These are phyloP conservation scores for Aspergillus unguis DNA, from an alignment of 2,329 filamentous ascomycete genomes.

Conservation along the genomic window DNA sequence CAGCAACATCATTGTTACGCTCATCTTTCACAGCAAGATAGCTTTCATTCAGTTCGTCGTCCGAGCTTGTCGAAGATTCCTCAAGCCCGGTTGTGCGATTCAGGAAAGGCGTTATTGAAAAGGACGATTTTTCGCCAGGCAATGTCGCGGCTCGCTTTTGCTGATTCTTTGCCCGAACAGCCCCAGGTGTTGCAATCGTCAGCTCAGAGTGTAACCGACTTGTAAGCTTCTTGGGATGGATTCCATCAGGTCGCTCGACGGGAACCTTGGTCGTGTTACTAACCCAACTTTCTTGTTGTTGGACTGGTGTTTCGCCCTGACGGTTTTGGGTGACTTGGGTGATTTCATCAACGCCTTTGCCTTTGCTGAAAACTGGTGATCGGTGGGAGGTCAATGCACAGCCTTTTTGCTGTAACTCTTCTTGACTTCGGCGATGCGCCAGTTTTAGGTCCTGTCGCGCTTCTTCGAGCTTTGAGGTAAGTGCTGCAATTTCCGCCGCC, in stretches of 20 bases:
- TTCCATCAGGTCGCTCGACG: slow-evolving; percentile 42
- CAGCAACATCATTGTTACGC: not conserved
- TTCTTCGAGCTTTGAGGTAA: slow-evolving; percentile 45
- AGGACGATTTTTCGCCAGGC: slow-evolving; percentile 81
- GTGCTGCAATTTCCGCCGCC: slow-evolving; percentile 39
- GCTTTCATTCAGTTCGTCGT: slow-evolving; percentile 26
- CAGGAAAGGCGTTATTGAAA: slow-evolving; percentile 91
- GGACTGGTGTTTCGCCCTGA: slow-evolving; percentile 57
- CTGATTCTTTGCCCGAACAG: slow-evolving; percentile 53
- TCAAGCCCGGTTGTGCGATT: slow-evolving; percentile 66
- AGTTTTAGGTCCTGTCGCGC: slow-evolving; percentile 47
- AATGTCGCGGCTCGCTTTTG: slow-evolving; percentile 56
- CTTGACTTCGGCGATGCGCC: slow-evolving; percentile 43
- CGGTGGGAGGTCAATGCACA: slow-evolving; percentile 61
- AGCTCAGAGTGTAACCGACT: slow-evolving; percentile 42
- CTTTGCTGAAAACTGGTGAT: slow-evolving; percentile 65
- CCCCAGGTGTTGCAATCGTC: slow-evolving; percentile 52
- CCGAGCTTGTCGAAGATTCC: slow-evolving; percentile 27
- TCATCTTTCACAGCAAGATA: slow-evolving; percentile 13
- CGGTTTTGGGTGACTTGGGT: slow-evolving; percentile 67
- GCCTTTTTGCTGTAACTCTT: slow-evolving; percentile 37
- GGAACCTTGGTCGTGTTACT: slow-evolving; percentile 24
- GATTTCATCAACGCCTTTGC: slow-evolving; percentile 67
- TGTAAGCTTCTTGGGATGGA: slow-evolving; percentile 27
- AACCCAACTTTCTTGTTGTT: slow-evolving; percentile 37